Conservation (phyloP, 2,329 filamentous ascomycete species). For the Aspergillus nomiae region DNA sequence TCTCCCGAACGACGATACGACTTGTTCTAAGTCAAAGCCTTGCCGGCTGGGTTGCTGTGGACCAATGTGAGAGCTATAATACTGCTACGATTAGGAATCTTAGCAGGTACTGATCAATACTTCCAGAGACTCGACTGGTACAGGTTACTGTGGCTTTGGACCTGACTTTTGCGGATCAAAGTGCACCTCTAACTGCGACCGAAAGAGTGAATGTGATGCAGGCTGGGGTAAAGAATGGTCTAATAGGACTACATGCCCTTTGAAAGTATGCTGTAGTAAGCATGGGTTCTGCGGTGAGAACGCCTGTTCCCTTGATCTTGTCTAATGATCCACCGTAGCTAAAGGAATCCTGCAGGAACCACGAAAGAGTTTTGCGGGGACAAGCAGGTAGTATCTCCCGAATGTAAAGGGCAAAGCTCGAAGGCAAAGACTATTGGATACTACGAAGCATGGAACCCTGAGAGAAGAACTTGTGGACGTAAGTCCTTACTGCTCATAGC, state of each 20-base stretch:
- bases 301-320: neutral
- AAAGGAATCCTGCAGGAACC: constrained; percentile 4
- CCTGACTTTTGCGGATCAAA: constrained; percentile 14
- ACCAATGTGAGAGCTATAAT: neutral
- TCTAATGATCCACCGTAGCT: constrained; percentile 1
- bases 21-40: constrained; percentile 8
- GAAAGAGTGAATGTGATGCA: constrained; percentile 28
- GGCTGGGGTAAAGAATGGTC: constrained; percentile 23
- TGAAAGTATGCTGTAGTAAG: constrained; percentile 35
- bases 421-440: constrained; percentile 33
- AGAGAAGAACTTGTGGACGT: constrained; percentile 22
- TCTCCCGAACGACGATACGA: neutral
- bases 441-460: constrained; percentile 37
- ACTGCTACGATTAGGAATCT: no score
- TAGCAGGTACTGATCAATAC: neutral
- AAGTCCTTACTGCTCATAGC: neutral
- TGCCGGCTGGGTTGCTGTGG: constrained; percentile 15
- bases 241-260: constrained; percentile 22
- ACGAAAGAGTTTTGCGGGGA: constrained; percentile 11
- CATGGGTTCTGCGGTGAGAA: constrained; percentile 20
- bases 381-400: constrained; percentile 11
- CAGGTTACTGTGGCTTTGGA: constrained; percentile 17
- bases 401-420: constrained; percentile 11
- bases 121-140: constrained; percentile 12
- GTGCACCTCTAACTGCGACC: constrained; percentile 23